These are phyloP conservation scores for Ophiostoma perfectum DNA, from an alignment of 2,329 filamentous ascomycete genomes.

Conservation along the genomic window DNA sequence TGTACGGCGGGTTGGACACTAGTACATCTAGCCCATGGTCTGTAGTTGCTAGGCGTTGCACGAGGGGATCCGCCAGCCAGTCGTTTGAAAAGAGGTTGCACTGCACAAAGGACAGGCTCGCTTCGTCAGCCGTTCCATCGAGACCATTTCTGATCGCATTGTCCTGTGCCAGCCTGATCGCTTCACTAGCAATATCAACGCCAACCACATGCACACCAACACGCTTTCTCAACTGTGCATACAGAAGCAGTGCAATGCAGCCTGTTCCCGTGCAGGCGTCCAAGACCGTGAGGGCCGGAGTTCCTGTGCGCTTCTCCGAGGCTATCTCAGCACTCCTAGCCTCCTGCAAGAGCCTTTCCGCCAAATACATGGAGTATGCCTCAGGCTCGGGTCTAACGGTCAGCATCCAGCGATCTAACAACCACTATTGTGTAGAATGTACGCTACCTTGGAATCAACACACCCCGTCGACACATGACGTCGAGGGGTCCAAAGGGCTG, in stretches of 20 bases:
- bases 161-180: slow-evolving; percentile 57
- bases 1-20: slow-evolving; percentile 86
- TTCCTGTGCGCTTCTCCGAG: background rate
- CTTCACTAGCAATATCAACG: slow-evolving; percentile 64
- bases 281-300: slow-evolving; percentile 52
- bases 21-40: slow-evolving; percentile 55
- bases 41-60: background rate
- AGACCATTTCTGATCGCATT: slow-evolving; percentile 56
- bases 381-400: slow-evolving; percentile 59
- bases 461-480: slow-evolving; percentile 67
- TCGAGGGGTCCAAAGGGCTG: slow-evolving; percentile 85
- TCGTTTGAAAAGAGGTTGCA: slow-evolving; percentile 44
- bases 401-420: background rate
- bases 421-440: background rate
- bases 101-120: slow-evolving; percentile 24
- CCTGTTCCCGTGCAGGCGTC: slow-evolving; percentile 90
- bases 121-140: background rate
- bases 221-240: slow-evolving; percentile 46
- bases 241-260: slow-evolving; percentile 75
- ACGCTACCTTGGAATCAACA: slow-evolving; percentile 72
- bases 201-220: slow-evolving; percentile 54
- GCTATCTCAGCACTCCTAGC: background rate
- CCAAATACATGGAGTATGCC: slow-evolving; percentile 56
- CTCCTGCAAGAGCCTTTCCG: slow-evolving; percentile 29
- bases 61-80: slow-evolving; percentile 30